phyloP scores from a whole-genome alignment of 2,329 filamentous ascomycete species.

The Ambrosiella cleistominuta region DNA sequence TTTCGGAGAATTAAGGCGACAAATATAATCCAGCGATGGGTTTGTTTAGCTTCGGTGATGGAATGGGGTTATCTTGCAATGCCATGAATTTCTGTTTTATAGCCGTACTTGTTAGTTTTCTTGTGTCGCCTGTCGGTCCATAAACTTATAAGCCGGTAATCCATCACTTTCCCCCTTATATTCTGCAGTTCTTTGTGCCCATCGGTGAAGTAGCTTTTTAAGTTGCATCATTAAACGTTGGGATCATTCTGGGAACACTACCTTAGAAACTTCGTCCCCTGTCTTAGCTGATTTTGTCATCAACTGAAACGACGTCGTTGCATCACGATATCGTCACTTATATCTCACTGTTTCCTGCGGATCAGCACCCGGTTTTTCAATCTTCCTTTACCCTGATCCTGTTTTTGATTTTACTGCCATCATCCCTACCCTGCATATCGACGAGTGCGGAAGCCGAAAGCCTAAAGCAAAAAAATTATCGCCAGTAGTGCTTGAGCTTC shows the following conservation, averaged over 20 bases:
- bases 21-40: neutral
- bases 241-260: neutral
- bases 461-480: slow-evolving; percentile 11
- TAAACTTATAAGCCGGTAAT: neutral
- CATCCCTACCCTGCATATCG: neutral
- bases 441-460: neutral
- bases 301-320: too few relatives aligned
- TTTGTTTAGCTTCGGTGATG: neutral
- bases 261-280: neutral
- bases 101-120: neutral
- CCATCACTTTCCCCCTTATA: neutral
- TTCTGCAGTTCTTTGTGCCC: neutral
- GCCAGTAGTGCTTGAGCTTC: slow-evolving; percentile 5
- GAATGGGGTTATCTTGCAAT: too few relatives aligned
- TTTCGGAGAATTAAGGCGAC: neutral
- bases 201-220: neutral
- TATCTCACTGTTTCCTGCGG: too few relatives aligned
- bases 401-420: too few relatives aligned
- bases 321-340: too few relatives aligned
- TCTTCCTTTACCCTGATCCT: too few relatives aligned
- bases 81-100: too few relatives aligned
- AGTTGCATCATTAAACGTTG: neutral
- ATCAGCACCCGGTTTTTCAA: too few relatives aligned
- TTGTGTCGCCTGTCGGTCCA: neutral
- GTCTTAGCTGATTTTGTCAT: neutral